Base-by-base conservation (phyloP, 495 filamentous ascomycete genomes). In the Annulohypoxylon maeteangense region DNA sequence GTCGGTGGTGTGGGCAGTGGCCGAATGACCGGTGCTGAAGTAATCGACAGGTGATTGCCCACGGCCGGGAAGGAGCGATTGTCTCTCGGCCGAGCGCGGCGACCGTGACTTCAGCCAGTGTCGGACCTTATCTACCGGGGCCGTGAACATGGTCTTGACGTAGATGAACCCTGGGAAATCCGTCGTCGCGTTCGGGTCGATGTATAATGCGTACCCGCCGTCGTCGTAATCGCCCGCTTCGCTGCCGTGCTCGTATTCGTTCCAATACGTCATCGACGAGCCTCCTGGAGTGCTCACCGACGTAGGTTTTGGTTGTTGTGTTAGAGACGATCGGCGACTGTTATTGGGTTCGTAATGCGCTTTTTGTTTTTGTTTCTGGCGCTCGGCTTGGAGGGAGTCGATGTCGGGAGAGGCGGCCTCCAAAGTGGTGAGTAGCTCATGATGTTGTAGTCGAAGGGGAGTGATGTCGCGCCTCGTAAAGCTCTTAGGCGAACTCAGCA, bases 191-290 rank as follows among this genome's bases (percentile, higher is more conserved):
- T 88, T 78, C 1, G 88, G 86, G 72, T 89, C 79, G 59, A 91
- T 78, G 68, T 85, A 87, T 25, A 90, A 83, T 22, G 81, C 81
- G 72, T 89, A 90, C 12, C 77, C 71, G 42, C 77, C 79, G 34
- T 86, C 78, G 31, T 82, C 78, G n/a, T 78, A 65, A 34, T 81
- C 83, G 34, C 82, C 83, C 6, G 78, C 81, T 54, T 90, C 88
- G 71, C 87, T 88, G 6, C 85, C 87, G 74, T 88, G 76, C 45
- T 90, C 88, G 76, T 89, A 90, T 72, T 90, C 88, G 74, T 89
- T 90, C 88, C 88, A 90, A 70, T 90, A 90, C 48, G 70, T 73
- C 61, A 65, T 27, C 10, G 70, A 68, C 31, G 70, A 73, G 22
- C 55, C 61, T 0, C 70, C 65, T 0, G 61, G 61, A 0, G 70